Evolutionary conservation across 2,329 filamentous ascomycete species (phyloP), one percentile per base, ranked within the genome.

Genomic region (Ampelomyces quisqualis): DNA sequence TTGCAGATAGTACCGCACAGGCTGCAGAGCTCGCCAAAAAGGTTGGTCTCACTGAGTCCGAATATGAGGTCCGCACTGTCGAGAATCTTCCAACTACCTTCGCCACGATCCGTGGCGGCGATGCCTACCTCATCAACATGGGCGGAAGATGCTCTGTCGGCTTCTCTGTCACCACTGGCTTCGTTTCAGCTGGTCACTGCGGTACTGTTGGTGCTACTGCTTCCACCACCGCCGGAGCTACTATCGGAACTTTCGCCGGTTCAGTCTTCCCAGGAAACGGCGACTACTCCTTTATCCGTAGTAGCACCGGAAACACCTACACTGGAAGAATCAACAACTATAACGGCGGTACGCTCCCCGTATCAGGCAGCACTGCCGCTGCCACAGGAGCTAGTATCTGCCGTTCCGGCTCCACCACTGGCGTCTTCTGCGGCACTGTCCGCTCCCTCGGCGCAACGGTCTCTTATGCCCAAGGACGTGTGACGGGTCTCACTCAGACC

Each of bases 351-450:
- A 61, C 49, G 38, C 48, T 70, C 28, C 48, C 61, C 17, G 60
- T 71, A 1, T 60, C 67, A 1, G 69, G 68, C 56, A 71, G 68
- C 68, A 69, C 64, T 43, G 67, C 53, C 23, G 29, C 68, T 31
- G 57, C 58, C 39, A 53, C 60, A 40, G 69, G 69, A 17, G 27
- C 64, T 51, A 64, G 58, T 51, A 60, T 71, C 62, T 71, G 69
- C 62, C 69, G 69, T 55, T 71, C 69, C 47, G 69, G 69, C 52
- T 70, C 68, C 34, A 71, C 69, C 52, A 70, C 58, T 34, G 66
- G 66, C 51, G 67, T 70, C 57, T 57, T 51, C 64, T 71, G 69
- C 60, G 68, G 68, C 32, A 62, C 60, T 1, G 59, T 71, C 46
- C 60, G 61, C 40, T 50, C 63, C 18, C 47, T 68, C 2, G 57